Evolutionary conservation across 1,139 yeast species (phyloP), one percentile per base, ranked within the genome.

Genomic region (Saccharomycopsis hybrid): DNA sequence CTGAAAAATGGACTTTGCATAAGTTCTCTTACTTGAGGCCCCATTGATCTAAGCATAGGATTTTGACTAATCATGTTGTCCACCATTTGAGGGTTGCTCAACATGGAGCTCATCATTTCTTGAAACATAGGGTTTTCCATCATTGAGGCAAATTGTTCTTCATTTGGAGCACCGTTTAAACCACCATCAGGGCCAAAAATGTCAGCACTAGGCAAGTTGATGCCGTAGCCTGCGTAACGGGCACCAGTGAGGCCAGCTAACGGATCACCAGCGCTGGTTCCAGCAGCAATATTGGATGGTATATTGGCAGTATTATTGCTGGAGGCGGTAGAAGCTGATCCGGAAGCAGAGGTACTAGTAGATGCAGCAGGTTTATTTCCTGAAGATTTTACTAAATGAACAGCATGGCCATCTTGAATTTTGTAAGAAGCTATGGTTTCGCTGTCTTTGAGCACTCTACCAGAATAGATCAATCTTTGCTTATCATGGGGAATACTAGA

Each of bases 101-200:
- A 68, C 83, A 88, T 78, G 47, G 86, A 79, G 61, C 82, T 79
- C 87, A 92, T 80, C 55, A 83, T 77, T 62, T 88, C 89, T 61
- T 82, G 88, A 58, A 87, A 78, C 67, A 78, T 73, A 35, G 97
- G 97, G 59, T 78, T 78, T 36, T 82, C 82, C 83, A 90, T 74
- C 85, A 87, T 79, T 43, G 87, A 83, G 58, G 80, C 82, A 5
- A 95, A 94, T 61, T 81, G 69, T 31, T 72, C 73, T 28, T 71
- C 70, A 13, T n/a, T 30, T 11, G 53, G 45, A n/a, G n/a, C n/a
- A n/a, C n/a, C n/a, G 54, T 74, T 77, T 85, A 85, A 77, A 27
- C 97, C 97, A 25, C 96, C 96, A 64, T 90, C 97, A 24, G 96
- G 94, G 1, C 97, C 97, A 69, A 92, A 89, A 84, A 87, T 78